Base-by-base conservation (phyloP, 345 rosid genomes). In the Lumnitzera littorea region DNA sequence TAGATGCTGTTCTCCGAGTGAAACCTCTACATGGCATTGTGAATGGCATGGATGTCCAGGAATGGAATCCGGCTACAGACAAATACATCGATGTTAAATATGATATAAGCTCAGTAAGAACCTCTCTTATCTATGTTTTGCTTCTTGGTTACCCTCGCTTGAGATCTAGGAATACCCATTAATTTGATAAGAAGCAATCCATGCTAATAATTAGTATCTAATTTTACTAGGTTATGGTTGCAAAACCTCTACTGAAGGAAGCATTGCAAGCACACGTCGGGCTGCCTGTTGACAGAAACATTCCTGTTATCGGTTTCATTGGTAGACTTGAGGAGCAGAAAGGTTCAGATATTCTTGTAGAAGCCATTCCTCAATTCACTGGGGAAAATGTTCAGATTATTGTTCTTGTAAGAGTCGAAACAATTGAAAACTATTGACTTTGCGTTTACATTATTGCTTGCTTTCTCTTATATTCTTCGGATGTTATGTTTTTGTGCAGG, bases 241-340 rank as follows among this genome's bases (percentile, higher is more conserved):
- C 97, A 56, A 94, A 94, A 73, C 95, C 91, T 54, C 73, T 89
- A 65, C 65, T 84, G 67, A 94, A 94, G 80, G 97, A 94, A 84
- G 81, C 85, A 11, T 95, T 89, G 63, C 99, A 94, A 81, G 94
- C 97, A 50, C 84, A 81, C 68, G 81, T 81, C 24, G 99, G 99
- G 3, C 77, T 94, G 72, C 95, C 95, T 23, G 83, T 91, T n/a
- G 86, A 88, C 70, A 90, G 74, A 53, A 77, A 84, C 58, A 76
- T 86, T 55, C 99, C 99, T 12, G 57, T 94, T 61, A 80, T 94
- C 10, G 99, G 97, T 48, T 94, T 94, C 81, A 94, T 94, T 62
- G 99, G 97, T 66, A 82, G 99, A 76, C 69, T 90, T 41, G 99
- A 94, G 65, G 99, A 94, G 75, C 99, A 90, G 72, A 90, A 94